Evolutionary conservation across 2,329 filamentous ascomycete species (phyloP), one percentile per base, ranked within the genome.

Genomic region (Fusarium aywerte): DNA sequence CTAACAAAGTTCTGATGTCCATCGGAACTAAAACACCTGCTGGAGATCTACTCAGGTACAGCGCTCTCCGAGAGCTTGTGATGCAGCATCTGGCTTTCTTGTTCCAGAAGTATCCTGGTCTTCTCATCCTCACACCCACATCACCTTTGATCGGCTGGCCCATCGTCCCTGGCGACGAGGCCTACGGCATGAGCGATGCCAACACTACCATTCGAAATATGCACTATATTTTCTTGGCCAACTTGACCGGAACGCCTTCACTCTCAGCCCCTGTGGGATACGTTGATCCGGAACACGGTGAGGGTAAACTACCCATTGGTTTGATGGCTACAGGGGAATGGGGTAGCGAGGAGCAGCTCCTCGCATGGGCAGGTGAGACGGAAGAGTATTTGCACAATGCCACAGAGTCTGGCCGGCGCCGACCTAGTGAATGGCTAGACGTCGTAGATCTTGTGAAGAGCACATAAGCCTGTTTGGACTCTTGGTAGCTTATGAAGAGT

Each of bases 171-270:
- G 83, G 81, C 10, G 89, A 91, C 38, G 81, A 88, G 16, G 80
- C 80, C n/a, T 89, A 93, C 72, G 94, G 94, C 4, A 81, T 92
- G 68, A 89, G 85, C 35, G 90, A 97, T 76, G 89, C 85, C 1
- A 93, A 96, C 75, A 82, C 80, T 62, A 89, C 87, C 16, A 81
- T 97, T n/a, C 82, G 86, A 25, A 92, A 87, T 74, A 97, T 97
- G 92, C 87, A 90, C 77, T 97, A 92, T 78, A 89, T 92, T 16
- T 97, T 91, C 86, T 79, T 97, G 33, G 91, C 93, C 8, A 97
- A 97, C 78, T 89, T 93, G 70, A 87, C 84, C 0, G 94, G 94
- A 0, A 89, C 89, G 47, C 94, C 94, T 1, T 88, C 92, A 2
- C 85, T 96, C 13, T 88, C 83, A 43, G 88, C 88, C 33, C 93